phyloP scores from a whole-genome alignment of 768 basidiomycete species.

The Botryobasidium botryosum region DNA sequence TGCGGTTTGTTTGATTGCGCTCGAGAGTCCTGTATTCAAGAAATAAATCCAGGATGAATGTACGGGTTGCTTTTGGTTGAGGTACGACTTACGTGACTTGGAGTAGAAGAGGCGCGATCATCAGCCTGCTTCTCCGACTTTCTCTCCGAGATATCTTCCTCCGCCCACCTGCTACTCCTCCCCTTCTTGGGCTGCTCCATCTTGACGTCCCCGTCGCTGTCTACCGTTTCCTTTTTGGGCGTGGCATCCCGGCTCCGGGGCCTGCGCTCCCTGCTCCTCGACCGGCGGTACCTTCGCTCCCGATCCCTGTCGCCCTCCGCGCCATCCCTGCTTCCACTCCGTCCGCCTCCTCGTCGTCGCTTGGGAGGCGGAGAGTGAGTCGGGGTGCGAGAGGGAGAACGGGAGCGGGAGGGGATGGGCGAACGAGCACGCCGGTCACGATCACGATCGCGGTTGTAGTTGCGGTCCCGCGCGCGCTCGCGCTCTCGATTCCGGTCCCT shows the following conservation, averaged over 20 bases:
- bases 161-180: conserved; percentile 10
- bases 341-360: not conserved
- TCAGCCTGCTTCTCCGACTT: conserved; percentile 1
- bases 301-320: too few relatives aligned
- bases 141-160: conserved; percentile 3
- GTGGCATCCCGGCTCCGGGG: not conserved
- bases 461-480: too few relatives aligned
- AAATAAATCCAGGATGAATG: not conserved
- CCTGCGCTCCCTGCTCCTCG: conserved; percentile 1
- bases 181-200: too few relatives aligned
- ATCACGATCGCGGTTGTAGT: too few relatives aligned
- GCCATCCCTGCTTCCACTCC: too few relatives aligned
- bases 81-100: not conserved
- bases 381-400: conserved; percentile 1
- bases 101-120: not conserved
- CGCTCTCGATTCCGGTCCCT: too few relatives aligned
- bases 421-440: not conserved
- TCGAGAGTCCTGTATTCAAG: not conserved
- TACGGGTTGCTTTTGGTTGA: not conserved
- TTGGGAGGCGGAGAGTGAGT: not conserved
- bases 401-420: conserved; percentile 3
- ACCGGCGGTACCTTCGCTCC: too few relatives aligned
- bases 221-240: conserved; percentile 5
- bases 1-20: not conserved
- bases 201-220: not conserved